A percentile compares a stretch with the other conserved stretches of the same genome.
These are phyloP conservation scores for Gentiana straminea DNA, from an alignment of 257 asterid genomes.

Conservation along the genomic window DNA sequence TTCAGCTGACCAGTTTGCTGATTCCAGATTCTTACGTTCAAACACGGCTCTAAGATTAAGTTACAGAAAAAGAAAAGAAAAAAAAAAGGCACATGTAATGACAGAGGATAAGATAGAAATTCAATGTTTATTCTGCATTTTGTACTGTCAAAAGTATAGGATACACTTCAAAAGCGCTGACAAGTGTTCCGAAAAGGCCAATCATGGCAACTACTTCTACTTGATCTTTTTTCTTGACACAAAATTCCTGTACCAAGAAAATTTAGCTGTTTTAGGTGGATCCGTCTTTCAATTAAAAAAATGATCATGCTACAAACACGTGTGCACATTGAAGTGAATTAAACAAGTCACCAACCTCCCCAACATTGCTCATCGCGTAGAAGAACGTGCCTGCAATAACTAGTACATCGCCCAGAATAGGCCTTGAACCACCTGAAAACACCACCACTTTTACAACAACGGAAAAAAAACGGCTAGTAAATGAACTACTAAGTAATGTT, in stretches of 20 bases:
- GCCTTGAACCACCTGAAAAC: conserved; percentile 57
- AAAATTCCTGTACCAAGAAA: conserved; percentile 43
- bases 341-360: conserved; percentile 34
- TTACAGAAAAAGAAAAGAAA: conserved; percentile 9
- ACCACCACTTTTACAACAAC: not conserved
- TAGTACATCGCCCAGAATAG: conserved; percentile 63
- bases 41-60: conserved; percentile 26
- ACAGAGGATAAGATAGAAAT: no score
- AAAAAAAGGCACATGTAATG: not conserved
- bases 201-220: conserved; percentile 70
- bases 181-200: conserved; percentile 55
- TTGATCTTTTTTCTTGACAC: conserved; percentile 58
- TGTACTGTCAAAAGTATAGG: conserved; percentile 19
- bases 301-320: no score
- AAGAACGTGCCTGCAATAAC: conserved; percentile 48
- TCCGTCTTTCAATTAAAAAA: not conserved
- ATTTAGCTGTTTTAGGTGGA: not conserved
- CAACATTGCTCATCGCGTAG: conserved; percentile 57
- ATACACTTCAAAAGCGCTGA: conserved; percentile 61
- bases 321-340: no score
- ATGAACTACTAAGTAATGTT: not conserved
- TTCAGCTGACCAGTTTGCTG: conserved; percentile 43
- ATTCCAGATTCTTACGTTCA: conserved; percentile 45
- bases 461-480: no score
- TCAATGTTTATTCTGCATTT: no score